Base-by-base conservation (phyloP, 345 rosid genomes). In the Turnera subulata region DNA sequence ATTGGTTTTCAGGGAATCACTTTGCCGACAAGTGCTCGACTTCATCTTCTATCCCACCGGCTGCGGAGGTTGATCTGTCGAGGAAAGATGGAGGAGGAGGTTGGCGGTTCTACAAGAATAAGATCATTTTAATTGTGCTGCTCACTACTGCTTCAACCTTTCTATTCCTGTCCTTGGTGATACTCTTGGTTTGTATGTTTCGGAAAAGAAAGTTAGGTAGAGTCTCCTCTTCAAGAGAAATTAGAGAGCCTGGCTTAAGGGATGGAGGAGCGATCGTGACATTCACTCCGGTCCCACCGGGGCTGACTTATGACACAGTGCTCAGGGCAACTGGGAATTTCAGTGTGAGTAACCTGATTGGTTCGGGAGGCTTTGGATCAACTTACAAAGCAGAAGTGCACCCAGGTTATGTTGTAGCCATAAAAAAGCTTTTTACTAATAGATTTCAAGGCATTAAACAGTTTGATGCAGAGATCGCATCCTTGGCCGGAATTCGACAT, bases 381-480 rank as follows among this genome's bases (percentile, higher is more conserved):
- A 84, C 90, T 16, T 84, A 84, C 78, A 79, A 71, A 70, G 86
- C 90, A 18, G 86, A 84, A 65, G 19, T 84, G 65, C 46, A 64
- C 20, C 80, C 84, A 1, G 90, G 84, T 66, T 73, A 66, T 69
- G 63, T 73, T 26, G 82, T 84, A 14, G 90, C 90, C 25, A 82
- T 84, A 15, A 84, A 84, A 76, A 81, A 70, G 78, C 86, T 84
- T 39, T 79, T 76, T 15, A 66, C 79, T 10, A 84, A 86, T 46
- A 71, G 83, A 55, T 76, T 84, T 66, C 86, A 84, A 57, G 86
- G 90, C 18, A 35, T 70, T 39, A 74, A 81, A 63, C 90, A 84
- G 61, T 84, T 84, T 58, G 84, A 84, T 63, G 90, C 90, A 24
- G 90, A 84, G 75, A 84, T 84, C 55, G 69, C 69, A 71, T 81